Conservation (phyloP, 306 rosid species). For the Trifolium subterraneum region DNA sequence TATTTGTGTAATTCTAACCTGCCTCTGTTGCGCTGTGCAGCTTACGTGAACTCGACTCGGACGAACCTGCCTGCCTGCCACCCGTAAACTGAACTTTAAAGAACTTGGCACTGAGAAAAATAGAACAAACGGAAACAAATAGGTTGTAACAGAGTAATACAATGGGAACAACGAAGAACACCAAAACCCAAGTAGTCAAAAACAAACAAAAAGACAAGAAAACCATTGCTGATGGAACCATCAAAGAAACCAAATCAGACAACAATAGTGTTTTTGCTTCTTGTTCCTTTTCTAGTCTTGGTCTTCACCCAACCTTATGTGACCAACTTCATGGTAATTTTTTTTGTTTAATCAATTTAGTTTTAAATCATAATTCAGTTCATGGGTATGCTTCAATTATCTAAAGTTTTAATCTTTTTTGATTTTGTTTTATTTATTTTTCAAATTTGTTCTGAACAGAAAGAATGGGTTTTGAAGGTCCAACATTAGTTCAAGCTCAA, state of each 20-base stretch:
- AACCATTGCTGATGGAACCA: neutral
- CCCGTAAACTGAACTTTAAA: too few relatives aligned
- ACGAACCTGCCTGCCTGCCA: too few relatives aligned
- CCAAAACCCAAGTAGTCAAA: slow-evolving; percentile 9
- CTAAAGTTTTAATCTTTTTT: neutral
- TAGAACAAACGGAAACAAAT: neutral
- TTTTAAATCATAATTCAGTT: neutral
- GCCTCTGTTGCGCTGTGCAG: too few relatives aligned
- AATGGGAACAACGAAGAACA: slow-evolving; percentile 44
- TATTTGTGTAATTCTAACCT: too few relatives aligned
- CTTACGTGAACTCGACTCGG: too few relatives aligned
- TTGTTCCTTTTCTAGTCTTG: slow-evolving; percentile 83
- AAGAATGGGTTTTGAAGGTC: slow-evolving; percentile 80
- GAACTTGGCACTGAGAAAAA: too few relatives aligned
- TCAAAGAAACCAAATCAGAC: neutral
- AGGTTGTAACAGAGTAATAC: neutral
- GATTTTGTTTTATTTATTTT: too few relatives aligned
- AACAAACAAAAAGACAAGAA: slow-evolving; percentile 35
- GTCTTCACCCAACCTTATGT: slow-evolving; percentile 74
- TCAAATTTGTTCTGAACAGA: slow-evolving; percentile 44
- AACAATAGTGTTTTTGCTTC: slow-evolving; percentile 62
- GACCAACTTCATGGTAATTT: slow-evolving; percentile 75
- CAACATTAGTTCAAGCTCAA: slow-evolving; percentile 86
- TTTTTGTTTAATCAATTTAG: slow-evolving; percentile 6
- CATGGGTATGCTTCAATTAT: neutral